Conservation (phyloP, 1,284 basidiomycete species). For the Heterobasidion annosum region DNA sequence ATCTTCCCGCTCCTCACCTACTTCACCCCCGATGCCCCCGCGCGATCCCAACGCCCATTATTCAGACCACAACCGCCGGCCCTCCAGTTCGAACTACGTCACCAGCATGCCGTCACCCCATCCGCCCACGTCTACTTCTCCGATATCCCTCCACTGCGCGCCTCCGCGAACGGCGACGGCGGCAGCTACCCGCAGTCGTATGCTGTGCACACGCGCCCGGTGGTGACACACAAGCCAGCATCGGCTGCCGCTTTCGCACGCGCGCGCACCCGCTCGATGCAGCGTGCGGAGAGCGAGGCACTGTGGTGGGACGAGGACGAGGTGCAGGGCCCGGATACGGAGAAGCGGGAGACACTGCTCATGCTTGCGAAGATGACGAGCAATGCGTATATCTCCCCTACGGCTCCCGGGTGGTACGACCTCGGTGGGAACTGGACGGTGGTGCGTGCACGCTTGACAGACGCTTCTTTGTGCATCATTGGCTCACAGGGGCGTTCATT, state of each 20-base stretch:
- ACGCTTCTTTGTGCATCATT: background rate
- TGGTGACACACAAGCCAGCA: constrained; percentile 37
- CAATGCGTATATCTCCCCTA: constrained; percentile 74
- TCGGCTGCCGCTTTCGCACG: constrained; percentile 40
- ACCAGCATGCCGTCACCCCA: constrained; percentile 52
- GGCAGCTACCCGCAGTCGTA: constrained; percentile 2
- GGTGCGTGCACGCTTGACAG: constrained; percentile 30
- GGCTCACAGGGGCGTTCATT: background rate
- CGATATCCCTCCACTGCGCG: constrained; percentile 31
- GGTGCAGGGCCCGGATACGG: constrained; percentile 60
- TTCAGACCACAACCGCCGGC: constrained; percentile 6
- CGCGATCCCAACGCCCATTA: constrained; percentile 4
- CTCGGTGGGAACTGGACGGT: constrained; percentile 55
- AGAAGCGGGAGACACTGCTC: constrained; percentile 69
- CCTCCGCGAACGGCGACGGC: constrained; percentile 3
- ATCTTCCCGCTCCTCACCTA: constrained; percentile 9
- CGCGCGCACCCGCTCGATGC: constrained; percentile 42
- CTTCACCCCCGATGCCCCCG: constrained; percentile 9
- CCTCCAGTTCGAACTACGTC: constrained; percentile 54
- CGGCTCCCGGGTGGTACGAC: constrained; percentile 72
- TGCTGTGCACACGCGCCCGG: constrained; percentile 21
- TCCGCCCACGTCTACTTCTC: constrained; percentile 52
- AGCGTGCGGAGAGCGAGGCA: constrained; percentile 33
- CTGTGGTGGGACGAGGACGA: constrained; percentile 59
- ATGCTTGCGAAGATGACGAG: constrained; percentile 91